Base-by-base conservation (phyloP, 2,329 filamentous ascomycete species). In the Harringtonia aguacate region DNA sequence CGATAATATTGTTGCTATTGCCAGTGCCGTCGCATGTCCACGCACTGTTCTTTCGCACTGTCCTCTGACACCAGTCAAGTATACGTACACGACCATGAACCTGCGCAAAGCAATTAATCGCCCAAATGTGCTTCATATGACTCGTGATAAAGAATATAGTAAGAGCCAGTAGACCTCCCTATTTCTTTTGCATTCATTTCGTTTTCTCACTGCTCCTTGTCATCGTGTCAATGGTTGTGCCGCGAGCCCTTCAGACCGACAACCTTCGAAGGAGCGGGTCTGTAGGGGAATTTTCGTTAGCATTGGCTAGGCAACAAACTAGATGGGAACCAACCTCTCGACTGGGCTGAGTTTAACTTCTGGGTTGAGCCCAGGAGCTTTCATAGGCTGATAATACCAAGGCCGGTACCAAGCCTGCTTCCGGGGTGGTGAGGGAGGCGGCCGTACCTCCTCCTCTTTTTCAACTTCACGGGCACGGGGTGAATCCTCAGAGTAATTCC, bases 161-260 rank as follows among this genome's bases (percentile, higher is more conserved):
- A n/a, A n/a, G n/a, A n/a, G n/a, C n/a, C n/a, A n/a, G n/a, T n/a
- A n/a, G n/a, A n/a, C n/a, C n/a, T n/a, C n/a, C n/a, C n/a, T n/a
- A n/a, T n/a, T n/a, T n/a, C n/a, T n/a, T n/a, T n/a, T n/a, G n/a
- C n/a, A n/a, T n/a, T n/a, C n/a, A n/a, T n/a, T n/a, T n/a, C n/a
- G n/a, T n/a, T 27, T 27, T 27, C 7, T 10, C 24, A 6, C 10
- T 27, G 24, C 10, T 6, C 24, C 29, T 24, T 14, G 15, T 14
- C 9, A 38, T 22, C 22, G 13, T 36, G 22, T 29, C 39, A 40
- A 12, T 28, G 7, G 21, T 38, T 38, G 33, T 49, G 45, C 12
- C 49, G 49, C 13, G 49, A 51, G 9, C 43, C 49, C 8, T 46
- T 43, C 14, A 51, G 41, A 14, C 49, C 49, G 31, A 43, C 14